Conservation (phyloP, 768 basidiomycete genomes). For the Boletus eberwhitei region DNA sequence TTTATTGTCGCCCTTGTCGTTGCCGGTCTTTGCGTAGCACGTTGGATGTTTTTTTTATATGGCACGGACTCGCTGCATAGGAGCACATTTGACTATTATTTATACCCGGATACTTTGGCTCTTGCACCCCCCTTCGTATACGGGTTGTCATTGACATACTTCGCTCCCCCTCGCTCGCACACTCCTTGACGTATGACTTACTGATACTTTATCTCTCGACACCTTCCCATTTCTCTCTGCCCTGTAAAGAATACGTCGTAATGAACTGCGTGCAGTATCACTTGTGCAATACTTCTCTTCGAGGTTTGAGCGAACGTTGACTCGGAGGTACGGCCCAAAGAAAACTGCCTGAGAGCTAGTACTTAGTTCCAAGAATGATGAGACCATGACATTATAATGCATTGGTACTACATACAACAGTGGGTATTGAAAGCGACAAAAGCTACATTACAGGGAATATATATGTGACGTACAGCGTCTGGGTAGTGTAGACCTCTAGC, state of each 20-base stretch:
- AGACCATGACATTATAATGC: too few relatives aligned
- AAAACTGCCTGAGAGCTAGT: too few relatives aligned
- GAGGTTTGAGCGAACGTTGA: not conserved
- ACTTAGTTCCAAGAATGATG: too few relatives aligned
- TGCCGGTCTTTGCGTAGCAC: not conserved
- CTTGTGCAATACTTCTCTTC: not conserved
- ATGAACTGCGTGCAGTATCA: not conserved
- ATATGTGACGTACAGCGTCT: too few relatives aligned
- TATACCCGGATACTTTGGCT: not conserved
- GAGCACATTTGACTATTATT: not conserved
- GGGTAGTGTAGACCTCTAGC: not conserved
- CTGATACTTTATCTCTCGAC: constrained; percentile 5
- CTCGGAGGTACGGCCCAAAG: too few relatives aligned
- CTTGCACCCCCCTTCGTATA: not conserved
- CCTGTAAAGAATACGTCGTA: constrained; percentile 5
- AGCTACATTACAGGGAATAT: too few relatives aligned
- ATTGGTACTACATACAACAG: not conserved
- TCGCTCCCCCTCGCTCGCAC: not conserved
- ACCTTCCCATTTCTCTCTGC: not conserved
- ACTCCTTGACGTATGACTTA: constrained; percentile 8
- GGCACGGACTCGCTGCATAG: constrained; percentile 2
- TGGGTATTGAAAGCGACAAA: not conserved
- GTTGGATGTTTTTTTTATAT: not conserved
- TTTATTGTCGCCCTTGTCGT: not conserved
- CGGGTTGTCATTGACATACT: not conserved